Evolutionary conservation across 2,329 filamentous ascomycete genomes (phyloP).

Genomic region (Beauveria pseudobassiana): DNA sequence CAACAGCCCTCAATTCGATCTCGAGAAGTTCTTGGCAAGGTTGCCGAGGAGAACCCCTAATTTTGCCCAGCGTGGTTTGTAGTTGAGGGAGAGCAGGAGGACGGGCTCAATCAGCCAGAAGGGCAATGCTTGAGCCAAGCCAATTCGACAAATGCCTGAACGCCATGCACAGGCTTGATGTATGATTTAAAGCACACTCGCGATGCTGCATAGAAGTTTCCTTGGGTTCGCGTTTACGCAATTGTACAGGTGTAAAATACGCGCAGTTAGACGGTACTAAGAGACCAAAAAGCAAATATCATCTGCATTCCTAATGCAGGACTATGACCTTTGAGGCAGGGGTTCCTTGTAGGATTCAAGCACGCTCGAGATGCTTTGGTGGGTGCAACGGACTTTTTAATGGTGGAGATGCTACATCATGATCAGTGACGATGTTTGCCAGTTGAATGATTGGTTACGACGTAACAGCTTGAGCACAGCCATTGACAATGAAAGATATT

Average conservation of each 20-base stretch:
- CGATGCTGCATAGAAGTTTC: constrained; percentile 44
- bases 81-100: constrained; percentile 14
- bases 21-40: constrained; percentile 73
- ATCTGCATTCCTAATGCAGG: constrained; percentile 3
- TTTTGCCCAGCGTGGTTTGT: constrained; percentile 6
- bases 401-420: not conserved
- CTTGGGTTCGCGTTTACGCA: constrained; percentile 35
- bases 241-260: constrained; percentile 50
- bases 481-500: not conserved
- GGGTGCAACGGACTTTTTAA: not conserved
- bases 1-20: constrained; percentile 82
- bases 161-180: constrained; percentile 24
- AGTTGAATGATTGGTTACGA: not conserved
- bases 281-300: constrained; percentile 12
- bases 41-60: constrained; percentile 48
- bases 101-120: constrained; percentile 17
- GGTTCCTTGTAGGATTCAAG: no score
- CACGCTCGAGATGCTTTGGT: not conserved
- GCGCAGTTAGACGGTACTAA: constrained; percentile 37
- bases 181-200: constrained; percentile 33
- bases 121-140: constrained; percentile 4
- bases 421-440: not conserved
- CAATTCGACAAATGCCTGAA: constrained; percentile 11
- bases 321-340: not conserved
- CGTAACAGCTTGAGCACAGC: not conserved